phyloP scores from a whole-genome alignment of 139 green algal species.

The Micractinium conductrix region DNA sequence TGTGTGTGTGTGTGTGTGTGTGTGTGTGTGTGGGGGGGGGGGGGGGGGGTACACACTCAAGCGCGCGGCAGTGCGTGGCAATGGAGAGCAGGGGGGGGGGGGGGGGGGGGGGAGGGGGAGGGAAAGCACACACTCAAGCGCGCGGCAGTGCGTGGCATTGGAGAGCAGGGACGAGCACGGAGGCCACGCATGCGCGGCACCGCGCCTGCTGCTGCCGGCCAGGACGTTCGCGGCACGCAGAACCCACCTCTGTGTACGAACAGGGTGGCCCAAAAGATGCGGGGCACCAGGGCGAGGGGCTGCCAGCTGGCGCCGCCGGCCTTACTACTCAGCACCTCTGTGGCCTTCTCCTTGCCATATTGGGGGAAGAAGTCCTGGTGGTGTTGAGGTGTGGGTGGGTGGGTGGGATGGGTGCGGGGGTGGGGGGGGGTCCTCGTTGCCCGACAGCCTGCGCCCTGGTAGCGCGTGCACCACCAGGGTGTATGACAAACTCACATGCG shows the following conservation, averaged over 20 bases:
- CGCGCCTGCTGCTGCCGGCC: too few relatives aligned
- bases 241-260: slow-evolving; percentile 10
- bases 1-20: too few relatives aligned
- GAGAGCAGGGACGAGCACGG: too few relatives aligned
- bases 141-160: too few relatives aligned
- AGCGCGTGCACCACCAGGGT: too few relatives aligned
- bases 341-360: not conserved
- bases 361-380: slow-evolving; percentile 13
- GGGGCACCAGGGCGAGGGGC: not conserved
- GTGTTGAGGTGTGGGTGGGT: not conserved
- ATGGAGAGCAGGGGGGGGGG: not conserved
- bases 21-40: too few relatives aligned
- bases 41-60: too few relatives aligned
- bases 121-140: too few relatives aligned
- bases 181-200: too few relatives aligned
- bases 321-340: not conserved
- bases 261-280: slow-evolving; percentile 22
- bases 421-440: not conserved
- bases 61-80: too few relatives aligned
- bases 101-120: not conserved
- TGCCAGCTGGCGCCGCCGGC: slow-evolving; percentile 16
- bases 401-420: not conserved
- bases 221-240: too few relatives aligned
- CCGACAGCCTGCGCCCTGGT: not conserved
- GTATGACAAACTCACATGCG: slow-evolving; percentile 25